A percentile compares a stretch with the other conserved stretches of the same genome.
Conservation (phyloP, 129 eudicot species). For the Logfia minima region DNA sequence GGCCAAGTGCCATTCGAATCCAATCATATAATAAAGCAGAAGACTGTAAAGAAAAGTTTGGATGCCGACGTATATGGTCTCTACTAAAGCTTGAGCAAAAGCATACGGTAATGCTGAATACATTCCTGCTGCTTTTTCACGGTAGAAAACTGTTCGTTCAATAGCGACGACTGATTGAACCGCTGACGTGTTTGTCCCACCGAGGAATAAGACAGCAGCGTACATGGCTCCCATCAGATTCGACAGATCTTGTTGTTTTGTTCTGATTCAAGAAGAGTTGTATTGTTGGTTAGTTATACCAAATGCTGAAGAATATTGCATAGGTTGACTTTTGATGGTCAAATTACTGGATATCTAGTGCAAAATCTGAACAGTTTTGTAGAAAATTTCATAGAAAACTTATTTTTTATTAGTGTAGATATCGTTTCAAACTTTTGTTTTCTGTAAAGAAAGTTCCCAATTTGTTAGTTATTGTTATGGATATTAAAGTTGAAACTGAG, state of each 20-base stretch:
- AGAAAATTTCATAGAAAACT: background rate
- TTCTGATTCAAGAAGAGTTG: constrained; percentile 32
- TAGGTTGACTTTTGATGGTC: background rate
- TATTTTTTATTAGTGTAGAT: too few relatives aligned
- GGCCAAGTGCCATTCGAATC: constrained; percentile 62
- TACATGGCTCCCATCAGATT: constrained; percentile 79
- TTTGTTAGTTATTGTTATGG: background rate
- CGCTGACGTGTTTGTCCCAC: constrained; percentile 72
- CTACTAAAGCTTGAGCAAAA: constrained; percentile 76
- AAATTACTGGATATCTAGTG: background rate
- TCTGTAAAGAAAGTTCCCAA: too few relatives aligned
- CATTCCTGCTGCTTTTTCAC: constrained; percentile 90
- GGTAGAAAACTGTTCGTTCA: constrained; percentile 75
- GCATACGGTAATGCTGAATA: constrained; percentile 77
- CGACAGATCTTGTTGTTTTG: constrained; percentile 62
- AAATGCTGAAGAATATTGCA: background rate
- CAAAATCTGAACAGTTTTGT: background rate
- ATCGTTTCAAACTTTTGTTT: too few relatives aligned
- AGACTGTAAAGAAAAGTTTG: constrained; percentile 63
- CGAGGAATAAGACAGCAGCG: constrained; percentile 70
- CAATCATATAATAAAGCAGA: constrained; percentile 75
- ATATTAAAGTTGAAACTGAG: background rate
- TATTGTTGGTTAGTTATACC: background rate
- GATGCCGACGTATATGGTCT: constrained; percentile 53
- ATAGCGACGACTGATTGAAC: constrained; percentile 74